Percentiles rank a stretch among this genome's conserved stretches.
Evolutionary conservation across 1,284 basidiomycete species (phyloP).

Genomic region (Ganoderma meredithae): DNA sequence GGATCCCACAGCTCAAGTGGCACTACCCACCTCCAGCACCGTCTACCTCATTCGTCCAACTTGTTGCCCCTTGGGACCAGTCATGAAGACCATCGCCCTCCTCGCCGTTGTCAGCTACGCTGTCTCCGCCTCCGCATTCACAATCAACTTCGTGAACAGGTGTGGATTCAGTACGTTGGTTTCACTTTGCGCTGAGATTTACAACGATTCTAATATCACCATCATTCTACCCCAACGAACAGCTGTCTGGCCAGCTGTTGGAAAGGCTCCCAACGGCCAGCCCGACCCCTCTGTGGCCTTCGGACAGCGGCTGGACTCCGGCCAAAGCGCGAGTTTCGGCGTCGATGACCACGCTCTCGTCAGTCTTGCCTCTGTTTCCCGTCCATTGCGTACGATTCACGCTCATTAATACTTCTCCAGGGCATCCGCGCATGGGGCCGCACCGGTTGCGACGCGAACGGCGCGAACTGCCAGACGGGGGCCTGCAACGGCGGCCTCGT

Average conservation of each 20-base stretch:
- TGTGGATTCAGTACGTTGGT: constrained; percentile 1
- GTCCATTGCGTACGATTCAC: neutral
- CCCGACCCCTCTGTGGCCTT: constrained; percentile 4
- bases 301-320: neutral
- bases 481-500: constrained; percentile 9
- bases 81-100: constrained; percentile 5
- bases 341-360: neutral
- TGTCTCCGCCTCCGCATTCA: neutral
- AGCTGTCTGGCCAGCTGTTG: constrained; percentile 7
- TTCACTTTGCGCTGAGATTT: neutral
- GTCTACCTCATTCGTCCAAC: no score
- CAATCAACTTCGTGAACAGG: constrained; percentile 8
- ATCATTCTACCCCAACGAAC: neutral
- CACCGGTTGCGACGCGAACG: neutral
- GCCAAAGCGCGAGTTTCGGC: constrained; percentile 9
- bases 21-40: neutral
- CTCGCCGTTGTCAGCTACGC: neutral
- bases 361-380: neutral
- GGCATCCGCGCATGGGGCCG: constrained; percentile 11
- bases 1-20: neutral
- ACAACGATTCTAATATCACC: neutral
- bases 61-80: neutral
- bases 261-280: constrained; percentile 8
- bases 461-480: constrained; percentile 6
- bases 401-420: neutral